These are phyloP conservation scores for Penicillium sp. DNA, from an alignment of 2,329 filamentous ascomycete genomes.

Conservation along the genomic window DNA sequence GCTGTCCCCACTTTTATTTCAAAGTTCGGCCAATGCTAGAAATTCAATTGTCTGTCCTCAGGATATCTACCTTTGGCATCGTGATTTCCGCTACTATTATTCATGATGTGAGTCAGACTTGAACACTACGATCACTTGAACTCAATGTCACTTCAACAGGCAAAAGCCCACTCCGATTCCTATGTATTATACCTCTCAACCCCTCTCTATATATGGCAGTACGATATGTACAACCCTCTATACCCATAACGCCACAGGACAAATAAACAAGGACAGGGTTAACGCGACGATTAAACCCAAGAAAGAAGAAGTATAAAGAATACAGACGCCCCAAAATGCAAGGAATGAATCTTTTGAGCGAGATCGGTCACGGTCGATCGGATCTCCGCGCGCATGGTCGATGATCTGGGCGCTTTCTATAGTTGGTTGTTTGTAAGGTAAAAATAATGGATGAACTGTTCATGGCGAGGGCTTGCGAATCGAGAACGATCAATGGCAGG, in stretches of 20 bases:
- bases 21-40: no score
- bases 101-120: no score
- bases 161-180: background rate
- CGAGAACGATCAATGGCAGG: no score
- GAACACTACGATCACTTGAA: background rate
- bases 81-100: no score
- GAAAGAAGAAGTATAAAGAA: background rate
- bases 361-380: background rate
- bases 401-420: background rate
- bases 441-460: no score
- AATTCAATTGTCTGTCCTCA: no score
- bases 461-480: no score
- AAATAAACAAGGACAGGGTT: background rate
- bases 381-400: background rate
- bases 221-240: conserved; percentile 11
- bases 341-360: background rate
- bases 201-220: conserved; percentile 6
- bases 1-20: no score
- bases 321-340: conserved; percentile 1
- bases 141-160: background rate
- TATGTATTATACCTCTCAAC: background rate
- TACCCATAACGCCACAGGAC: background rate
- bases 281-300: conserved; percentile 2
- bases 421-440: background rate
- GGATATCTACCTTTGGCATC: no score